Percentiles rank a stretch among this genome's conserved stretches.
Conservation (phyloP, 352 stramenopile species). For the Phytophthora ramorum region DNA sequence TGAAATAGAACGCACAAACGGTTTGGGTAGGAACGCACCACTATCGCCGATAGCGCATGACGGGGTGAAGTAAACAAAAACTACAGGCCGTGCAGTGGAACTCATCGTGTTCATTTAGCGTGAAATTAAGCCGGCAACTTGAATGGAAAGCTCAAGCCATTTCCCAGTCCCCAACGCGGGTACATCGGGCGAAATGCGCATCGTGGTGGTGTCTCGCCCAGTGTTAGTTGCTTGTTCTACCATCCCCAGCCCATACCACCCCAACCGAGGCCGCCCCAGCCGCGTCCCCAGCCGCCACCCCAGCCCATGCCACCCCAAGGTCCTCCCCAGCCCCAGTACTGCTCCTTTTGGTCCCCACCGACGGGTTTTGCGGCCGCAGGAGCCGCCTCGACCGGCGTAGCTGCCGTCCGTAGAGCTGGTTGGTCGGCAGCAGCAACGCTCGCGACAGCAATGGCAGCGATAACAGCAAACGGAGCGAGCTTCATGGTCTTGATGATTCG, state of each 20-base stretch:
- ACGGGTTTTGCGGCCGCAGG: not conserved
- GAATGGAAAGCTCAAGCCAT: too few species aligned
- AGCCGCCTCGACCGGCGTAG: slow-evolving; percentile 1
- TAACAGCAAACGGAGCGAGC: slow-evolving; percentile 14
- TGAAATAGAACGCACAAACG: too few species aligned
- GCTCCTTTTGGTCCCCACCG: slow-evolving; percentile 12
- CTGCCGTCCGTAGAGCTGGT: slow-evolving; percentile 10
- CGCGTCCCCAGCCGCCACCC: slow-evolving; percentile 15
- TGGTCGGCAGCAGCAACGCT: slow-evolving; percentile 27
- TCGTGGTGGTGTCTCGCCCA: too few species aligned
- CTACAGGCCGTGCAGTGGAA: too few species aligned
- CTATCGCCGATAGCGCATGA: too few species aligned
- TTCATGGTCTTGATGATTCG: slow-evolving; percentile 5
- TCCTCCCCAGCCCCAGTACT: slow-evolving; percentile 6
- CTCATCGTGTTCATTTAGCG: too few species aligned
- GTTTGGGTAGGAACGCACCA: too few species aligned
- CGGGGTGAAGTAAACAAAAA: too few species aligned
- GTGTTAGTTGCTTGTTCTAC: not conserved
- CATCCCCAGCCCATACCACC: not conserved
- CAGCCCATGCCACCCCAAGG: slow-evolving; percentile 10
- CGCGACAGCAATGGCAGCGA: slow-evolving; percentile 18
- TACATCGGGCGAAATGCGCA: too few species aligned
- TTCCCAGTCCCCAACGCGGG: too few species aligned
- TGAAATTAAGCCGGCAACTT: too few species aligned
- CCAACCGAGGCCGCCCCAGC: not conserved